These are phyloP conservation scores for Tuber indicum DNA, from an alignment of 495 filamentous ascomycete species.

Conservation along the genomic window DNA sequence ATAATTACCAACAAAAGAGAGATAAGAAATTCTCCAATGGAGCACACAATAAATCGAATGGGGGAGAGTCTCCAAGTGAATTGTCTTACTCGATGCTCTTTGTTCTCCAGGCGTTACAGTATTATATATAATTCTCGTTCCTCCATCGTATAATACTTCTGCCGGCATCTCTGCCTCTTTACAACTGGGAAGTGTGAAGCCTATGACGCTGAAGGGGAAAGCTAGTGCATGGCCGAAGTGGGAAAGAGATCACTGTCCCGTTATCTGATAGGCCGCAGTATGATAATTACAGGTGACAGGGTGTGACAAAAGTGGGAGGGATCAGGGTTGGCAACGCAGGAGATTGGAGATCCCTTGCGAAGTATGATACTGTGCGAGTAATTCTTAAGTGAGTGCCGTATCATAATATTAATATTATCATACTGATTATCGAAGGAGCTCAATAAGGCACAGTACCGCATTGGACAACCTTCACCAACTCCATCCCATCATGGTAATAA, in stretches of 20 bases:
- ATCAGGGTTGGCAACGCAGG: not conserved
- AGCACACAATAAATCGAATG: not conserved
- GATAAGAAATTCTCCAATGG: slow-evolving; percentile 33
- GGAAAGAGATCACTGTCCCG: not conserved
- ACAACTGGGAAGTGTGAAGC: slow-evolving; percentile 7
- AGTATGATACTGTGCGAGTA: not conserved
- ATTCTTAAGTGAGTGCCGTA: not conserved
- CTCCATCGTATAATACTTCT: not conserved
- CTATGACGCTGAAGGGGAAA: slow-evolving; percentile 12
- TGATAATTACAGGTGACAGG: not conserved
- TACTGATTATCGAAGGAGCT: not conserved
- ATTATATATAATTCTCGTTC: not conserved
- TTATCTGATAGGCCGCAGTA: not conserved
- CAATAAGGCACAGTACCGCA: not conserved
- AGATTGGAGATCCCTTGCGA: not conserved
- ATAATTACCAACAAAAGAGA: slow-evolving; percentile 37
- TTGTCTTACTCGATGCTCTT: not conserved
- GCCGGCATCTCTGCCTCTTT: not conserved
- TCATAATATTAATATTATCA: not conserved
- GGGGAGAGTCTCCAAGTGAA: not conserved
- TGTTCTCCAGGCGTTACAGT: not conserved
- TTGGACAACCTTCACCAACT: not conserved
- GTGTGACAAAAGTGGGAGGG: not conserved
- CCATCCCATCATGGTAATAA: not conserved
- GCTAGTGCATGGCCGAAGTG: not conserved